Base-by-base conservation (phyloP, 768 basidiomycete species). In the Floccularia luteovirens region DNA sequence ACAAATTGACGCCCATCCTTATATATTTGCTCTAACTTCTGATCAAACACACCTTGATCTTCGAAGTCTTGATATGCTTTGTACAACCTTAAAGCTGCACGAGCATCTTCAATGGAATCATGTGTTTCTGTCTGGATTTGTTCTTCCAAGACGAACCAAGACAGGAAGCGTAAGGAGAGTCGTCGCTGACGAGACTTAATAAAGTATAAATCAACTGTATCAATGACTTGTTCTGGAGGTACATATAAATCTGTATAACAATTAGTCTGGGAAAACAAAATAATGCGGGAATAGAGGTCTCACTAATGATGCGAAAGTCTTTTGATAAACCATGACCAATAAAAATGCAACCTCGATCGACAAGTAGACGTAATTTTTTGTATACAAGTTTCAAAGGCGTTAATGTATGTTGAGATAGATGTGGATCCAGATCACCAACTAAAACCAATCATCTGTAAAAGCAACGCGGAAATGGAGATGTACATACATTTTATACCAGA, bases 251-350 rank as follows among this genome's bases (percentile, higher is more conserved):
- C 94, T 98, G 34, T 10, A 12, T 25, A 25, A 17, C 12, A 23
- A 19, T 35, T 14, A 36, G 20, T 32, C 24, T 27, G 24, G 37
- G 24, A 11, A 30, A 19, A 16, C 3, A 31, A 14, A 14, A 23
- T 32, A 30, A 31, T 14, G 16, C 28, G 13, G 14, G 35, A 28
- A 2, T 16, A 36, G 34, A 31, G 16, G 23, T 65, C 88, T 57
- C 49, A 94, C 94, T 99, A 64, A 98, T 99, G 41, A 94, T 98
- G 8, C 94, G 78, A 65, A 98, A 97, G 58, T 99, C 96, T 56
- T 98, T 97, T 12, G 90, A 85, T 13, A 99, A 74, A 4, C 96
- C 96, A 52, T 99, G 96, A 1, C 96, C 96, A 41, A 98, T 85
- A 56, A 99, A 99, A 43, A 91, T 86, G 54, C 96, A 99, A 4